Percentiles rank a stretch among this genome's conserved stretches.
phyloP scores from a whole-genome alignment of 495 filamentous ascomycete genomes.

The Penicillium paxilli region DNA sequence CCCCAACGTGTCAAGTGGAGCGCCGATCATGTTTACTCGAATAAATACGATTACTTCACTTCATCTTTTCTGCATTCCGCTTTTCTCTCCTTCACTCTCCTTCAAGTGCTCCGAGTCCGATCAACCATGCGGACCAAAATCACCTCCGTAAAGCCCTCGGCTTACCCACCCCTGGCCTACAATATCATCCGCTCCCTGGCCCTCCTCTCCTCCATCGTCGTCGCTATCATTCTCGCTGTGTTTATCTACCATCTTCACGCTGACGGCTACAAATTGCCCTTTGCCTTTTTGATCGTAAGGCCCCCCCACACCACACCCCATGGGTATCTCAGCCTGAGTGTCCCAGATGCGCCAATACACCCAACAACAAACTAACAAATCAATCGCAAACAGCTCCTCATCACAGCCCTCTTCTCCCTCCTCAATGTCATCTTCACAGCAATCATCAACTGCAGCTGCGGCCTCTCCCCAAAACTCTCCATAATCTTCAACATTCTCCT shows the following conservation, averaged over 20 bases:
- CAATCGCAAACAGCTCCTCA: conserved; percentile 46
- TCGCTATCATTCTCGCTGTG: conserved; percentile 57
- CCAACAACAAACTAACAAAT: conserved; percentile 8
- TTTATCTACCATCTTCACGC: conserved; percentile 61
- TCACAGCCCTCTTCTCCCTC: conserved; percentile 56
- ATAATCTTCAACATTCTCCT: conserved; percentile 52
- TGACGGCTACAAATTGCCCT: conserved; percentile 57
- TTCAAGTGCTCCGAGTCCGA: conserved; percentile 17
- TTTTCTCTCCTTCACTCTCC: conserved; percentile 1
- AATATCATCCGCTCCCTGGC: conserved; percentile 53
- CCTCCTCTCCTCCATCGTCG: conserved; percentile 55
- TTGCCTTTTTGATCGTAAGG: conserved; percentile 64
- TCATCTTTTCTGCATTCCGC: not conserved
- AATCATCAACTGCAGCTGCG: conserved; percentile 54
- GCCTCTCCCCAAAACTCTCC: conserved; percentile 58
- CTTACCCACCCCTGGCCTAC: conserved; percentile 59
- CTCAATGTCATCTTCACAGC: conserved; percentile 53
- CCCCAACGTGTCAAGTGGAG: conserved; percentile 27
- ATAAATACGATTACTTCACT: not conserved
- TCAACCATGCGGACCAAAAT: conserved; percentile 12
- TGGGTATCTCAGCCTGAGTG: too few species aligned
- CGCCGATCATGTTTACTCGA: conserved; percentile 23
- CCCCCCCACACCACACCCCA: not conserved
- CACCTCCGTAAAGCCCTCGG: conserved; percentile 48
- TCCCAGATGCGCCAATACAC: not conserved